Evolutionary conservation across 108 stramenopile genomes (phyloP).

Genomic region (Craspedostauros australis): DNA sequence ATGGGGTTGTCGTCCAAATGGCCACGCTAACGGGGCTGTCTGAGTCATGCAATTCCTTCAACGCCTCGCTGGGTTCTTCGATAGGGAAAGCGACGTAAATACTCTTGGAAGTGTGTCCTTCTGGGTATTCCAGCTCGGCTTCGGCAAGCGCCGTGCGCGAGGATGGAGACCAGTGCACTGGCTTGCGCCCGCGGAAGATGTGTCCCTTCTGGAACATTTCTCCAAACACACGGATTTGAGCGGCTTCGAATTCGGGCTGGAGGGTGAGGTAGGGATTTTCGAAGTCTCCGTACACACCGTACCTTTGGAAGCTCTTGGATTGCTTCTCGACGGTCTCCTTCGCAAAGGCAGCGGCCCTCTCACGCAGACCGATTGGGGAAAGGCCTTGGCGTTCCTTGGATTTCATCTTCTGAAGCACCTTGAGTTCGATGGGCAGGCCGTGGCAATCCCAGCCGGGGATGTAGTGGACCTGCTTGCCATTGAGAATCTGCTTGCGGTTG

Average conservation of each 20-base stretch:
- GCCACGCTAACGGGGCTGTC: constrained; percentile 74
- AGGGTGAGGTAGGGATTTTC: constrained; percentile 94
- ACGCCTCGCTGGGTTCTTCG: constrained; percentile 45
- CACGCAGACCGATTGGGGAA: constrained; percentile 79
- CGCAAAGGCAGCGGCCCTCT: constrained; percentile 89
- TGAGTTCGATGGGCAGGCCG: constrained; percentile 98
- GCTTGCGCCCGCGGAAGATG: constrained; percentile 96
- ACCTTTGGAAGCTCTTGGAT: constrained; percentile 81
- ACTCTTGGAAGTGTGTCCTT: constrained; percentile 86
- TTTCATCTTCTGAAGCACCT: constrained; percentile 93
- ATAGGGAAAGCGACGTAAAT: constrained; percentile 92
- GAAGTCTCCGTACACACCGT: constrained; percentile 96
- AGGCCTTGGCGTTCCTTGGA: constrained; percentile 71
- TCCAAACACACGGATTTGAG: constrained; percentile 93
- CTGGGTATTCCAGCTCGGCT: constrained; percentile 97
- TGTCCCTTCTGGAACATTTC: constrained; percentile 93
- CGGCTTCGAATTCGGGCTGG: constrained; percentile 95
- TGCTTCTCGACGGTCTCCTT: constrained; percentile 89
- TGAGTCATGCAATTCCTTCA: constrained; percentile 38
- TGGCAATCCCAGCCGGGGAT: constrained; percentile 99
- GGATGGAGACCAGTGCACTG: constrained; percentile 98
- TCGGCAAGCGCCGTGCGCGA: constrained; percentile 95
- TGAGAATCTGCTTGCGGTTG: constrained; percentile 91
- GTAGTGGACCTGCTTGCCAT: constrained; percentile 93
- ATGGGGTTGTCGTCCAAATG: constrained; percentile 92